A percentile compares a stretch with the other conserved stretches of the same genome.
Evolutionary conservation across 371 early-diverging fungal genomes (phyloP).

Genomic region (Mortierella sp.): DNA sequence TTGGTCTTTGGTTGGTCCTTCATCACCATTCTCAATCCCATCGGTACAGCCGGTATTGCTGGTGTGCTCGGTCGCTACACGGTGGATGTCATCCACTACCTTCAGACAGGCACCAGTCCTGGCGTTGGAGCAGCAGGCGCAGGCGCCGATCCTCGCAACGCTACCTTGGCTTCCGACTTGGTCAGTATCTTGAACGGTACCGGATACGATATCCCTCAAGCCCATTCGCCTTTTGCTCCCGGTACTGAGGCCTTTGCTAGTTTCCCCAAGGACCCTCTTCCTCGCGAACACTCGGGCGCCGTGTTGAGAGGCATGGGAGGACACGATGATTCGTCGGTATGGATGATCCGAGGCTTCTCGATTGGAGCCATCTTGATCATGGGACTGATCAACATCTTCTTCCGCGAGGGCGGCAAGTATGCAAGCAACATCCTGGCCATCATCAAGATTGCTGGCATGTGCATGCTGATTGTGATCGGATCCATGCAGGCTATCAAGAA

Average conservation of each 20-base stretch:
- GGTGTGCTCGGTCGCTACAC: conserved; percentile 47
- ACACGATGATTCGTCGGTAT: conserved; percentile 22
- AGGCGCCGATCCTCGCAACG: not conserved
- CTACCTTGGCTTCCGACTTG: not conserved
- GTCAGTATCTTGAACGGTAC: conserved; percentile 25
- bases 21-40: conserved; percentile 46
- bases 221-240: conserved; percentile 30
- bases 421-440: conserved; percentile 46
- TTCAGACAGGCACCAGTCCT: conserved; percentile 29
- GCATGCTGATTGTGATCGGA: conserved; percentile 48
- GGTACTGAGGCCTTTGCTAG: conserved; percentile 11
- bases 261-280: conserved; percentile 21
- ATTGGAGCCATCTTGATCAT: conserved; percentile 37
- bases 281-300: conserved; percentile 6
- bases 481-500: conserved; percentile 43
- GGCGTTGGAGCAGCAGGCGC: conserved; percentile 12
- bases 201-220: conserved; percentile 8
- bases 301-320: not conserved
- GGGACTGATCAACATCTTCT: conserved; percentile 45
- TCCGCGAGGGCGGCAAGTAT: conserved; percentile 46
- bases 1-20: conserved; percentile 53
- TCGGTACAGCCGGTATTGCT: conserved; percentile 48
- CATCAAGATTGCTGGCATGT: conserved; percentile 48
- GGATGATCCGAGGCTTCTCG: conserved; percentile 33
- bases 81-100: conserved; percentile 44